Base-by-base conservation (phyloP, 1,284 basidiomycete species). In the Ustilago shanxiensis region DNA sequence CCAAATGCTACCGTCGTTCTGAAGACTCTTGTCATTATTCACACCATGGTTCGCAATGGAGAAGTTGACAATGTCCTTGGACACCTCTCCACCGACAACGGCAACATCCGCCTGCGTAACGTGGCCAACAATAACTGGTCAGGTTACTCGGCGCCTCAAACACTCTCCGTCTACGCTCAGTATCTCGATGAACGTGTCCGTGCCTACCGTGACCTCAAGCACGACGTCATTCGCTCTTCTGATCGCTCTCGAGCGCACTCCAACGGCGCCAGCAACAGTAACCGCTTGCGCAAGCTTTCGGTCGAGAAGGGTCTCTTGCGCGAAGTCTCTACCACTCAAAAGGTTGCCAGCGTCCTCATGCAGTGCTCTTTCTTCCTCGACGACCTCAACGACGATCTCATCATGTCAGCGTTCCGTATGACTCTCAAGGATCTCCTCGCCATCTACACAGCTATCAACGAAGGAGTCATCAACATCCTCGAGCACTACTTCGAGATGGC, bases 401-500 rank as follows among this genome's bases (percentile, higher is more conserved):
- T 92, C 0, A 92, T 94, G 64, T 91, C 93, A 1, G 94, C 97
- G 1, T 89, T 98, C 69, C 90, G 94, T 47, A 94, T 99, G 92
- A 89, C 97, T n/a, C 93, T 98, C 78, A 98, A 98, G 85, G 97
- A 99, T 86, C 89, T 99, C 8, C 89, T 99, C 54, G 93, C 97
- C 63, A 89, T 99, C 20, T 98, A 98, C 87, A 95, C 97, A 84
- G 95, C 94, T 3, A 93, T 95, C 69, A 99, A 99, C 82, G 96
- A 99, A 85, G 96, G 96, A 64, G 94, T 98, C 54, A 97, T 98
- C 88, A 99, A 98, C 86, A 91, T 98, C 39, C 77, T 85, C 33
- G 97, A 98, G 85, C 93, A 97, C 87, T 99, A 98, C 87, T 98
- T 99, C 84, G 96, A 98, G 85, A 99, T 99, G 97, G 94, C 95